phyloP scores from a whole-genome alignment of 1,284 basidiomycete species.

The Cutaneotrichosporon sp. region DNA sequence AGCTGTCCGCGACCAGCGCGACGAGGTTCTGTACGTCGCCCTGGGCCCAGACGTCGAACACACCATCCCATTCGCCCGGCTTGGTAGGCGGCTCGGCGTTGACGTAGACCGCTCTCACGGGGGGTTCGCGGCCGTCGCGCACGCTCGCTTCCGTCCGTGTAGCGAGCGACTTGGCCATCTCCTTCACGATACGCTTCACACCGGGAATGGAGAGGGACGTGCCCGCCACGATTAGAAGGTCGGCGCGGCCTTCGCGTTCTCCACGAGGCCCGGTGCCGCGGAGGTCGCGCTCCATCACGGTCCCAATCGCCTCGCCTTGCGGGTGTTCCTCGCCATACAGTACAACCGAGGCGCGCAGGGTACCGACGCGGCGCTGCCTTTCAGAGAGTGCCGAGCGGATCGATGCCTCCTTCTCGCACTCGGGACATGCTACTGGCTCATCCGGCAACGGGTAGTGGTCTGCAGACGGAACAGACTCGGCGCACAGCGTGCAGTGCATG shows the following conservation, averaged over 20 bases:
- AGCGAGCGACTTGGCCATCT: conserved; percentile 82
- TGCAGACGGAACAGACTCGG: conserved; percentile 66
- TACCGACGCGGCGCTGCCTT: conserved; percentile 76
- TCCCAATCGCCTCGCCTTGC: conserved; percentile 82
- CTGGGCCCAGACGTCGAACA: conserved; percentile 88
- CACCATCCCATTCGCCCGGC: conserved; percentile 81
- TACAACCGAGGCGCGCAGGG: conserved; percentile 81
- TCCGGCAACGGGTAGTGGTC: conserved; percentile 61
- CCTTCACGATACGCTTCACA: conserved; percentile 87
- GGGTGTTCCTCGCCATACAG: conserved; percentile 88
- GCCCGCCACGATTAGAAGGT: conserved; percentile 85
- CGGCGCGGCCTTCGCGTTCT: conserved; percentile 52
- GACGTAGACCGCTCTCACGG: conserved; percentile 75
- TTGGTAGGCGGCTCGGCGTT: conserved; percentile 89
- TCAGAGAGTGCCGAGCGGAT: conserved; percentile 74
- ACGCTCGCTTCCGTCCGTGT: conserved; percentile 19
- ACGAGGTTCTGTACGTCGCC: conserved; percentile 85
- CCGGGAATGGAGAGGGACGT: conserved; percentile 88
- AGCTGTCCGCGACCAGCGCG: conserved; percentile 28
- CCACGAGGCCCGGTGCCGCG: conserved; percentile 58
- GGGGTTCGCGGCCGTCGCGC: conserved; percentile 35
- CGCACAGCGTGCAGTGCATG: conserved; percentile 80
- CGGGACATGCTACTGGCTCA: conserved; percentile 72
- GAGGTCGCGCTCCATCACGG: conserved; percentile 72
- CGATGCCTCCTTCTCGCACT: conserved; percentile 69